Conservation (phyloP, 208 protist species). For the Leishmania tropica region DNA sequence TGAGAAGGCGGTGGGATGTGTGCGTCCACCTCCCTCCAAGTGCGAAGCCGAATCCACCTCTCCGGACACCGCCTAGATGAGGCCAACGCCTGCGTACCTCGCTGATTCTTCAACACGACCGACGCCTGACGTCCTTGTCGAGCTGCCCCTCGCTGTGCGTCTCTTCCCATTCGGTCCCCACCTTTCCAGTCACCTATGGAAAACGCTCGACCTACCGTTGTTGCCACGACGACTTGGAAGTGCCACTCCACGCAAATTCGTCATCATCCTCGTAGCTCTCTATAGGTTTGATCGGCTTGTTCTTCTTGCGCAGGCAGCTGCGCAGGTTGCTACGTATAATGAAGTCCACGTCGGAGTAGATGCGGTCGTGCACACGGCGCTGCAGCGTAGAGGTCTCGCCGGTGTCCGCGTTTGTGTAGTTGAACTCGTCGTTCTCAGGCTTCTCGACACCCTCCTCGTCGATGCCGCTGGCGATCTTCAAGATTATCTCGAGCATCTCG, state of each 20-base stretch:
- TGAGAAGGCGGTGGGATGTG: no score
- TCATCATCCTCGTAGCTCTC: slow-evolving; percentile 21
- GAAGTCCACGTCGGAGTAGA: slow-evolving; percentile 74
- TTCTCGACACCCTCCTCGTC: slow-evolving; percentile 35
- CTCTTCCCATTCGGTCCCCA: background rate
- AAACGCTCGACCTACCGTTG: background rate
- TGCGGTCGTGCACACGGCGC: slow-evolving; percentile 52
- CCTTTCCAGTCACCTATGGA: background rate
- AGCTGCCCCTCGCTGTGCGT: background rate
- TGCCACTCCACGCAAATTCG: slow-evolving; percentile 25
- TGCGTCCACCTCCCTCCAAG: no score
- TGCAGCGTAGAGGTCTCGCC: slow-evolving; percentile 17
- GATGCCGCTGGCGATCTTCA: slow-evolving; percentile 77
- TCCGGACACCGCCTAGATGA: no score
- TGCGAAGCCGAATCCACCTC: no score
- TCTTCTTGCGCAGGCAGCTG: slow-evolving; percentile 45
- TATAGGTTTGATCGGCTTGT: slow-evolving; percentile 33
- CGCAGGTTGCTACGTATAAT: slow-evolving; percentile 36
- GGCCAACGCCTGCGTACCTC: background rate
- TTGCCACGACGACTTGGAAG: slow-evolving; percentile 11
- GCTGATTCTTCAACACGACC: background rate
- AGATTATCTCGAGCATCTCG: slow-evolving; percentile 72
- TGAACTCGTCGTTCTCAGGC: slow-evolving; percentile 24
- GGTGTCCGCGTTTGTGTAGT: slow-evolving; percentile 14
- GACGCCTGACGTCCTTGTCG: background rate